Evolutionary conservation across 495 filamentous ascomycete genomes (phyloP), one percentile per base, ranked within the genome.

Genomic region (Aspergillus asperescens): DNA sequence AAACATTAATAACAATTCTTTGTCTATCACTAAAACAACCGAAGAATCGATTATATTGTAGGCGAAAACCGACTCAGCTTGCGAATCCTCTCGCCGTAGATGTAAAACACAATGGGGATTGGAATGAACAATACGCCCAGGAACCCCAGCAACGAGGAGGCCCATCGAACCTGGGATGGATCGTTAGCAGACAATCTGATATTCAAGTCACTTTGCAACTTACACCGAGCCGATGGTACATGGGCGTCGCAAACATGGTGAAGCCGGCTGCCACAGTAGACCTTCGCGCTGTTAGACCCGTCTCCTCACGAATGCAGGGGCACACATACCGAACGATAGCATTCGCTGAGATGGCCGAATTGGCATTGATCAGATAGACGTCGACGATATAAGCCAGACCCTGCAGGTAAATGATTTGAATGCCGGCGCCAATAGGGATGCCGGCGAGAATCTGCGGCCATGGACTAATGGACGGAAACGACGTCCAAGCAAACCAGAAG

Each of bases 91-190:
- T 67, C 70, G 4, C 84, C 85, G 54, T 75, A 87, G 6, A 76
- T 59, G 57, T 71, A 87, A 55, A 89, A 87, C 8, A 83, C 56
- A 44, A 83, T 72, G 7, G 84, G 85, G 7, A 86, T 77, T 0
- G 83, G 84, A 5, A 84, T 68, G 56, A 87, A 64, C 5, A 72
- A 64, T 9, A 73, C 65, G 1, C 77, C 70, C 24, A 87, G 64
- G 38, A 80, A 85, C 0, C 74, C 85, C 39, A 87, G 68, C 28
- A 87, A 64, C 54, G 71, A 78, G 12, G 75, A 80, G 6, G 80
- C 83, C 63, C 82, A 84, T 0, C 63, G 65, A 7, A 85, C 75
- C 0, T 44, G 20, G 79, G 81, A 2, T 83, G 64, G 22, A 71
- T 77, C 27, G 77, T 67, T 50, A 79, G 83, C 72, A 73, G 63